Evolutionary conservation across 108 stramenopile species (phyloP), one percentile per base, ranked within the genome.

Genomic region (Cyclotella kingstonii): DNA sequence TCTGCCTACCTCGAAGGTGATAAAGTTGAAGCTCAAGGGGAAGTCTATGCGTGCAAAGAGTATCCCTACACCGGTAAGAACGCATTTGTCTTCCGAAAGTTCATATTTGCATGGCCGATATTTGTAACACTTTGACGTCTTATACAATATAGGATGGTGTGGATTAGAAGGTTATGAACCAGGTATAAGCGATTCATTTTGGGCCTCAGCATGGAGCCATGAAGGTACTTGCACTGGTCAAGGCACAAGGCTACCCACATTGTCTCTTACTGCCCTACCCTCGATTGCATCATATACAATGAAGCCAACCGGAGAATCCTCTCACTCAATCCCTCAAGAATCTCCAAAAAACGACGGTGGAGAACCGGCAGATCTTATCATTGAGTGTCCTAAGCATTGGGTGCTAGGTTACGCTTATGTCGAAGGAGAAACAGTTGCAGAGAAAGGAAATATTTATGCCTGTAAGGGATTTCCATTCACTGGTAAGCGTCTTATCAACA

Each of bases 161-260:
- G 68, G 63, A 8, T 25, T 47, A 35, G 53, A 25, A 1, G 68
- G 30, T 10, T 70, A 70, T 27, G 50, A 70, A 47, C 68, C 68
- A 21, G 23, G 14, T 12, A n/a, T 40, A n/a, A n/a, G n/a, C 6
- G 61, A 44, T 27, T 5, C 29, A n/a, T 6, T 43, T 15, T 70
- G 68, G 68, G 21, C 5, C 4, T 27, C 18, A 39, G 68, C 68
- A 30, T 70, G 68, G 68, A 30, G 54, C 18, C 14, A 63, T 0
- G 66, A 34, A 14, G 45, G 31, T 0, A 43, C 56, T 48, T 67
- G 66, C 38, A 17, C 18, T 15, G 47, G 45, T 19, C 35, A 30
- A 5, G 51, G 34, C 26, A 31, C 66, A 10, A 14, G 26, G 23
- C 2, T 9, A 9, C 55, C 66, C 1, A 40, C 55, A 3, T 25